Evolutionary conservation across 2,329 filamentous ascomycete genomes (phyloP).

Genomic region (Pseudogymnoascus sp.): DNA sequence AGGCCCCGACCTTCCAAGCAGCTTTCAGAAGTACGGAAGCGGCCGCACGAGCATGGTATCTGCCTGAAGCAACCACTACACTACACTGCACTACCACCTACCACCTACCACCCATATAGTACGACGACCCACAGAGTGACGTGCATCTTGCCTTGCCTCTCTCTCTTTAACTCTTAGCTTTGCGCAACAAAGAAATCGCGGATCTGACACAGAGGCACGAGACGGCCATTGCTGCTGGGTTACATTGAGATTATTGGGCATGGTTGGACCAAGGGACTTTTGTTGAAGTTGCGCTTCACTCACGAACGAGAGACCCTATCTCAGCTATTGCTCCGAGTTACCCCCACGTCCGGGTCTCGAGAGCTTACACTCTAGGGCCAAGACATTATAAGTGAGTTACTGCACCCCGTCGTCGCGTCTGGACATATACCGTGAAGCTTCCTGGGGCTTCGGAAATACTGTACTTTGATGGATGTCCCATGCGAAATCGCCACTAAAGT

Average conservation of each 20-base stretch:
- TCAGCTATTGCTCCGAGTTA: background rate
- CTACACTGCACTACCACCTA: too few relatives aligned
- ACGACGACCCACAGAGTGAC: constrained; percentile 3
- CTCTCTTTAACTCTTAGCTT: background rate
- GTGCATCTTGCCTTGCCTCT: too few relatives aligned
- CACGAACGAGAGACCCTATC: background rate
- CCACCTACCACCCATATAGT: too few relatives aligned
- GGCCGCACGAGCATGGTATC: constrained; percentile 9
- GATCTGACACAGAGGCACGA: background rate
- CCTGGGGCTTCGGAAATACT: background rate
- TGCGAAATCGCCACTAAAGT: background rate
- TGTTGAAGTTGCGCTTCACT: constrained; percentile 6
- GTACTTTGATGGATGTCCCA: background rate
- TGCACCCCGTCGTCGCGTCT: background rate
- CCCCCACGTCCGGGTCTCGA: background rate
- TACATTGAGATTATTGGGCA: background rate
- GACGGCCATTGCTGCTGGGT: background rate
- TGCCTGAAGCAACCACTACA: constrained; percentile 8
- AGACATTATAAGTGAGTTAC: constrained; percentile 1
- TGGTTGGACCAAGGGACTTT: background rate
- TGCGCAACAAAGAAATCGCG: background rate
- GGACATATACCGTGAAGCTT: background rate
- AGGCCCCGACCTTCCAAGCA: constrained; percentile 8
- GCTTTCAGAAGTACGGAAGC: constrained; percentile 8
- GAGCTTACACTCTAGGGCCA: background rate